Conservation (phyloP, 139 green algal genomes). For the Coelastrella sp. region DNA sequence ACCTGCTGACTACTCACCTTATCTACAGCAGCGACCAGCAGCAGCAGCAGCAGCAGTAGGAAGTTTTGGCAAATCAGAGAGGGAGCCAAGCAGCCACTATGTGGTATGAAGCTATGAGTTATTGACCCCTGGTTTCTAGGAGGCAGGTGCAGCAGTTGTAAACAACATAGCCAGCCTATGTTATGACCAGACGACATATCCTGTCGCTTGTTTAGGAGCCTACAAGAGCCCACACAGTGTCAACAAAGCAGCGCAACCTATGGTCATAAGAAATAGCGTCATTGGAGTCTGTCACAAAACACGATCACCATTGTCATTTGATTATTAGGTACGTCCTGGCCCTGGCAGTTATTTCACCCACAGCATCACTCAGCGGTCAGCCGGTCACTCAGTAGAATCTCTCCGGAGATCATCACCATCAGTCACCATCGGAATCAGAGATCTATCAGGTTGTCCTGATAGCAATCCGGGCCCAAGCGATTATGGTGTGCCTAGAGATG, state of each 20-base stretch:
- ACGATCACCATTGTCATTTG: neutral
- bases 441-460: neutral
- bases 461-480: conserved; percentile 27
- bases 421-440: neutral
- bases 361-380: neutral
- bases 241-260: neutral
- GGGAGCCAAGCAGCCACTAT: conserved; percentile 5
- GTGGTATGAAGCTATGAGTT: neutral
- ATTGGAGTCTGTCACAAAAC: too few species aligned
- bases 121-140: neutral
- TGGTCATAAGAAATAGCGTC: too few species aligned
- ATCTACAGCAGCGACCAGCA: neutral
- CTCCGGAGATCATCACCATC: neutral
- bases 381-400: conserved; percentile 22
- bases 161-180: neutral
- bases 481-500: conserved; percentile 3
- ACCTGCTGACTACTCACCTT: conserved; percentile 27
- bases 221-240: too few species aligned
- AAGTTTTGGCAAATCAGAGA: conserved; percentile 17
- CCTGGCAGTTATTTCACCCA: conserved; percentile 37
- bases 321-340: conserved; percentile 18
- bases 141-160: neutral
- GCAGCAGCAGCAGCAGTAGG: neutral
- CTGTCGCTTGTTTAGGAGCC: too few species aligned
- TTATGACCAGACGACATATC: too few species aligned